A percentile compares a stretch with the other conserved stretches of the same genome.
Conservation (phyloP, 2,329 filamentous ascomycete species). For the Escovopsis sp. region DNA sequence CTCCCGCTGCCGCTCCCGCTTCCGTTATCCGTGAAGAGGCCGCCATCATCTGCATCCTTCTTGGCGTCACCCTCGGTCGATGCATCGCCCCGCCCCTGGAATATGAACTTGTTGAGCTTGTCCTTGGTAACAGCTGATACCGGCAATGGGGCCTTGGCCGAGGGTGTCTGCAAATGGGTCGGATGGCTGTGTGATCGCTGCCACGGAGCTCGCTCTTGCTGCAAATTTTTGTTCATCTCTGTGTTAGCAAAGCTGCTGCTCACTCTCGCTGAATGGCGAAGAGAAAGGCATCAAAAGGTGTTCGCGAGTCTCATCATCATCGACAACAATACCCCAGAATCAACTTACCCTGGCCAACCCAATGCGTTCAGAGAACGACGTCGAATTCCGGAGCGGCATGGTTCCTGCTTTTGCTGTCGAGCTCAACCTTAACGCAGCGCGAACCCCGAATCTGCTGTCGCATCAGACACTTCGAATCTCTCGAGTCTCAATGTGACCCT, state of each 20-base stretch:
- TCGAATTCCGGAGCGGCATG: constrained; percentile 28
- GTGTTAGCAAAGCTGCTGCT: no score
- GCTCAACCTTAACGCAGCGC: constrained; percentile 6
- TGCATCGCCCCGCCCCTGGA: constrained; percentile 10
- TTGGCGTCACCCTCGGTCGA: constrained; percentile 7
- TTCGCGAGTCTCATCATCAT: no score
- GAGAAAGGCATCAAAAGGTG: no score
- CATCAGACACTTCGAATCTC: not conserved
- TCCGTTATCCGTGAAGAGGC: not conserved
- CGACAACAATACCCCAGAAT: no score
- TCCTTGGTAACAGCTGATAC: constrained; percentile 44
- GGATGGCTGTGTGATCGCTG: constrained; percentile 39
- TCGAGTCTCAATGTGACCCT: not conserved
- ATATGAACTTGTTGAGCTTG: constrained; percentile 43
- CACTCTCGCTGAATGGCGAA: constrained; percentile 10
- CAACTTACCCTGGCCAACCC: constrained; percentile 18
- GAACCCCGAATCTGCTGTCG: constrained; percentile 8
- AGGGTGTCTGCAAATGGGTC: constrained; percentile 19
- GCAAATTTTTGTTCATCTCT: constrained; percentile 6
- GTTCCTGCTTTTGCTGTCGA: constrained; percentile 1
- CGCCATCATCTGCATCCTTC: constrained; percentile 8
- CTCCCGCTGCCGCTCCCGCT: not conserved
- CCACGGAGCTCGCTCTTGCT: constrained; percentile 28
- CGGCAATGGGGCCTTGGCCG: constrained; percentile 25
- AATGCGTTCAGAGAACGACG: constrained; percentile 24